A percentile compares a stretch with the other conserved stretches of the same genome.
Conservation (phyloP, 305 asterid species). For the Solanum aculeatissimum region DNA sequence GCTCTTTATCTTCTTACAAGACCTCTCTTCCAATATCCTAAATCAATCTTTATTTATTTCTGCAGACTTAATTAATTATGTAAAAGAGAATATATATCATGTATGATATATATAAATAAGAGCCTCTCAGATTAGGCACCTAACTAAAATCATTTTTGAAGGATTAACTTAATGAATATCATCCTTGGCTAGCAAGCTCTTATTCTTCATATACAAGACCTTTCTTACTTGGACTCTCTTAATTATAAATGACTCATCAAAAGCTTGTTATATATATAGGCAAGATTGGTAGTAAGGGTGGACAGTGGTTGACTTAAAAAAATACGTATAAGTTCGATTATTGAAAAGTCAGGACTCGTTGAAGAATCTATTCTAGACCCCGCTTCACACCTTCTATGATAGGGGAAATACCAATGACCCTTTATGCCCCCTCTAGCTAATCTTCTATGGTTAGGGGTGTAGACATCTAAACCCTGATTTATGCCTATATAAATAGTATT, state of each 20-base stretch:
- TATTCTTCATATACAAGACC: constrained; percentile 7
- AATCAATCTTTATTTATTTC: too few relatives aligned
- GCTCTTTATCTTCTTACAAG: neutral
- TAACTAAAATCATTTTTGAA: neutral
- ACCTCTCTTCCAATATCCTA: neutral
- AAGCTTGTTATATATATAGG: neutral
- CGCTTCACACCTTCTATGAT: too few relatives aligned
- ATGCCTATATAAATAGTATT: too few relatives aligned
- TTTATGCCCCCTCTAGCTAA: neutral
- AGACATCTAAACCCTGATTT: too few relatives aligned
- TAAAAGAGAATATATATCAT: neutral
- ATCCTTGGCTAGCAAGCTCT: constrained; percentile 5
- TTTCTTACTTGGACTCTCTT: neutral
- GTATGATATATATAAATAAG: constrained; percentile 19
- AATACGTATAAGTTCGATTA: too few relatives aligned
- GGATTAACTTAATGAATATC: neutral
- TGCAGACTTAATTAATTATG: too few relatives aligned
- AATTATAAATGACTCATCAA: neutral
- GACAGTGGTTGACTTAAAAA: neutral
- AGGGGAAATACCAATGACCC: neutral
- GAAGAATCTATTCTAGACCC: too few relatives aligned
- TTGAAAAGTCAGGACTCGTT: too few relatives aligned
- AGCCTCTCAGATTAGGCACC: constrained; percentile 22
- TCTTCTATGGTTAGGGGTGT: too few relatives aligned
- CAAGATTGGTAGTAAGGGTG: neutral